A percentile compares a stretch with the other conserved stretches of the same genome.
Conservation (phyloP, 805 yeast genomes). For the Myxozyma vanderwaltii region DNA sequence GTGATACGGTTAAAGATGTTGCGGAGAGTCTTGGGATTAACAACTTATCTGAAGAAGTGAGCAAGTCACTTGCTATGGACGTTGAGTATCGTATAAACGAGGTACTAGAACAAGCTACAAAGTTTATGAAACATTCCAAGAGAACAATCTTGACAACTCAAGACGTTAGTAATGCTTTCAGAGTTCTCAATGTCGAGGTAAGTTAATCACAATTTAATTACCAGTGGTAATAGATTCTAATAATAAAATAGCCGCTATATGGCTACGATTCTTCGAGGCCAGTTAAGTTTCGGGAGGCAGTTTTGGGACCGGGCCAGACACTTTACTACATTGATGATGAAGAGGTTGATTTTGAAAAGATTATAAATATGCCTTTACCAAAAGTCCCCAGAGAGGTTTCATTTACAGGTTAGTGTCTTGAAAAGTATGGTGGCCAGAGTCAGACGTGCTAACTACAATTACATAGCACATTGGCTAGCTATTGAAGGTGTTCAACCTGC, state of each 20-base stretch:
- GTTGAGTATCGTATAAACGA: constrained; percentile 97
- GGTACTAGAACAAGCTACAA: constrained; percentile 90
- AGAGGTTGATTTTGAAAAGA: constrained; percentile 89
- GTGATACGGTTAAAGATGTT: constrained; percentile 93
- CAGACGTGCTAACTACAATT: neutral
- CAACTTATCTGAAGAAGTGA: constrained; percentile 81
- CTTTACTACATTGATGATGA: constrained; percentile 88
- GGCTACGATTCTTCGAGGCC: constrained; percentile 55
- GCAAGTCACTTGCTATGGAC: constrained; percentile 96
- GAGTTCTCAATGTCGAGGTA: constrained; percentile 89
- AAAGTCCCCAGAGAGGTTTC: constrained; percentile 91
- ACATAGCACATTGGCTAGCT: constrained; percentile 71
- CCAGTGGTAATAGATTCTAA: neutral
- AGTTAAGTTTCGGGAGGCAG: constrained; percentile 78
- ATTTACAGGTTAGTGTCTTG: constrained; percentile 62
- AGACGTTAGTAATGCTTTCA: constrained; percentile 80
- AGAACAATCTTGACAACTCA: constrained; percentile 76
- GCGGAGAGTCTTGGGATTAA: constrained; percentile 87
- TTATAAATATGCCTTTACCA: constrained; percentile 92
- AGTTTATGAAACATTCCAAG: constrained; percentile 93
- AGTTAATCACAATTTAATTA: constrained; percentile 38
- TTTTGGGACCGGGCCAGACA: constrained; percentile 89
- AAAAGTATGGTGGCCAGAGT: too few relatives aligned
- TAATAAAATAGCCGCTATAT: constrained; percentile 43
- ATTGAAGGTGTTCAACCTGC: constrained; percentile 98